Percentiles rank a stretch among this genome's conserved stretches.
phyloP scores from a whole-genome alignment of 75 land plant genomes.

The Cupressus sempervirens region DNA sequence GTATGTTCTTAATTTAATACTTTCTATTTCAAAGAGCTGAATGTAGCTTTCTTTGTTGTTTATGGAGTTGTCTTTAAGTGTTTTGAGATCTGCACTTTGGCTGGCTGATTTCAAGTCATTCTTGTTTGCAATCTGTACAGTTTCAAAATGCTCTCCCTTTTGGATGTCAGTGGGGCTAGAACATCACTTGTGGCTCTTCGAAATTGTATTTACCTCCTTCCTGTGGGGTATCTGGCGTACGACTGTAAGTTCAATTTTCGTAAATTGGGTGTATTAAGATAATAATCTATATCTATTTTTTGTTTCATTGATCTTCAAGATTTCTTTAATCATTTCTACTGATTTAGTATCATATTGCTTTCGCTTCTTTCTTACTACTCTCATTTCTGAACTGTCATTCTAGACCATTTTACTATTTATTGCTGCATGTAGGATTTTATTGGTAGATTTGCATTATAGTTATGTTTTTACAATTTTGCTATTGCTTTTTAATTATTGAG shows the following conservation, averaged over 20 bases:
- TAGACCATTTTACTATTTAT: neutral
- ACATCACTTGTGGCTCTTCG: constrained; percentile 75
- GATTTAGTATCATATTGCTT: neutral
- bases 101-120: neutral
- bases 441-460: neutral
- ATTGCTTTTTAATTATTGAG: neutral
- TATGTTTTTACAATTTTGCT: neutral
- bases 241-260: constrained; percentile 47
- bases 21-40: neutral
- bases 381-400: neutral
- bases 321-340: neutral
- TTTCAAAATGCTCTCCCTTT: constrained; percentile 77
- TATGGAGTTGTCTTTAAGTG: neutral
- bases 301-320: neutral
- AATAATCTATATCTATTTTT: neutral
- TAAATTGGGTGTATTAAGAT: neutral
- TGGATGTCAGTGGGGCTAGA: constrained; percentile 67
- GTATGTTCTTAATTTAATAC: constrained; percentile 27
- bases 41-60: neutral
- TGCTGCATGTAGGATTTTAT: neutral
- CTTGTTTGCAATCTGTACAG: constrained; percentile 28
- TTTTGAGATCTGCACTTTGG: neutral
- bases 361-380: neutral
- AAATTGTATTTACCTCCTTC: constrained; percentile 81
- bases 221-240: constrained; percentile 78